Percentiles rank a stretch among this genome's conserved stretches.
Evolutionary conservation across 495 filamentous ascomycete genomes (phyloP).

Genomic region (Niebla homalea): DNA sequence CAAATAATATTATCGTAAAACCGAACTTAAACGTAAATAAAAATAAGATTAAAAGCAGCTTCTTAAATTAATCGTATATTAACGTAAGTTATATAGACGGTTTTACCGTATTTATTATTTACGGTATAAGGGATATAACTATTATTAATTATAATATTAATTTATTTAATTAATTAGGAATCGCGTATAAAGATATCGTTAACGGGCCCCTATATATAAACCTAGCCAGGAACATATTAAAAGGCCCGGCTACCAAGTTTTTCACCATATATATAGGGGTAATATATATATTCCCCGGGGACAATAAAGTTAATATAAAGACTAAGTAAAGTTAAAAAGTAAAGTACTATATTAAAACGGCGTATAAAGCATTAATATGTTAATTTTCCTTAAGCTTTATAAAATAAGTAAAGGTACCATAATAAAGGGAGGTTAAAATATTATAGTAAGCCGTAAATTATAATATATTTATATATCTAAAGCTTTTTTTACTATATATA

Average conservation of each 20-base stretch:
- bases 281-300: slow-evolving; percentile 21
- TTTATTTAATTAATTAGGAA: not conserved
- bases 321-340: no score
- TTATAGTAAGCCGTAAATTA: not conserved
- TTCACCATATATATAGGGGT: slow-evolving; percentile 18
- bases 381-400: not conserved
- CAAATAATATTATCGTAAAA: slow-evolving; percentile 10
- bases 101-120: slow-evolving; percentile 19
- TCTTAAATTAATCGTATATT: slow-evolving; percentile 7
- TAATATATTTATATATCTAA: not conserved
- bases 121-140: slow-evolving; percentile 9
- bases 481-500: not conserved
- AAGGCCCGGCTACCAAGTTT: slow-evolving; percentile 13
- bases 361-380: not conserved
- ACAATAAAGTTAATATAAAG: slow-evolving; percentile 3
- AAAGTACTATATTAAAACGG: no score
- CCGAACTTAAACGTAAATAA: slow-evolving; percentile 6
- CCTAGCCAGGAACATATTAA: slow-evolving; percentile 1
- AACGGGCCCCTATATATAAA: not conserved
- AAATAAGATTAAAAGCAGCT: slow-evolving; percentile 17
- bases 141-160: slow-evolving; percentile 12
- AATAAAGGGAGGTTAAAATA: not conserved
- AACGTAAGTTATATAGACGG: slow-evolving; percentile 19
- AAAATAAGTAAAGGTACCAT: slow-evolving; percentile 1
- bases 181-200: not conserved